Base-by-base conservation (phyloP, 2,329 filamentous ascomycete species). In the Phoma sp. region DNA sequence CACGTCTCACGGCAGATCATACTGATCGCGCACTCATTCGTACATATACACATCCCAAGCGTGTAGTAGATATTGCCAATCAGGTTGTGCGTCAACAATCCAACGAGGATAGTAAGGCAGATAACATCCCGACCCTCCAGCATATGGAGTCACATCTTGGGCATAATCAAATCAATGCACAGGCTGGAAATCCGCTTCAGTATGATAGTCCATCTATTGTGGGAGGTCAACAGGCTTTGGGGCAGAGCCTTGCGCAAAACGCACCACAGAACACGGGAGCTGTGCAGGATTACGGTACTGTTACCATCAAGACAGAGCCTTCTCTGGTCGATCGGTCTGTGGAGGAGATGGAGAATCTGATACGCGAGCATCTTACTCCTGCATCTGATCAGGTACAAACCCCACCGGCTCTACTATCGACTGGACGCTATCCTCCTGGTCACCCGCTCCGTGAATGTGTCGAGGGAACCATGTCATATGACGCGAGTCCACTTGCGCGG, bases 361-460 rank as follows among this genome's bases (percentile, higher is more conserved):
- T 56, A 9, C 32, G 10, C 11, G 11, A 27, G 4, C n/a, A 43
- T 11, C 18, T 39, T 14, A 9, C 4, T 25, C 23, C 33, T 23
- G 33, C 14, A 4, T 18, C 7, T 10, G 8, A 8, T 14, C 30
- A 36, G 27, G 10, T 47, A 2, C 29, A 18, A 1, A 37, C 35
- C 3, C 18, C 8, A 11, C 29, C 42, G 1, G 32, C 35, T 4
- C 18, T 5, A 11, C 29, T 37, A 9, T 14, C n/a, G 4, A 36
- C 29, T 14, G 14, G 5, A 18, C 18, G 3, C 8, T 52, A 58
- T 23, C 23, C 47, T 29, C 38, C 40, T 8, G 22, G 5, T 4
- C 13, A 51, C 10, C 52, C 54, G 6, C 39, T 62, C n/a, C 41
- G 53, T 14, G 44, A 60, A 13, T 61, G 58, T 13, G 23, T 40